These are phyloP conservation scores for Neckera pumila DNA, from an alignment of 225 moss, liverwort and hornwort genomes.

Conservation along the genomic window DNA sequence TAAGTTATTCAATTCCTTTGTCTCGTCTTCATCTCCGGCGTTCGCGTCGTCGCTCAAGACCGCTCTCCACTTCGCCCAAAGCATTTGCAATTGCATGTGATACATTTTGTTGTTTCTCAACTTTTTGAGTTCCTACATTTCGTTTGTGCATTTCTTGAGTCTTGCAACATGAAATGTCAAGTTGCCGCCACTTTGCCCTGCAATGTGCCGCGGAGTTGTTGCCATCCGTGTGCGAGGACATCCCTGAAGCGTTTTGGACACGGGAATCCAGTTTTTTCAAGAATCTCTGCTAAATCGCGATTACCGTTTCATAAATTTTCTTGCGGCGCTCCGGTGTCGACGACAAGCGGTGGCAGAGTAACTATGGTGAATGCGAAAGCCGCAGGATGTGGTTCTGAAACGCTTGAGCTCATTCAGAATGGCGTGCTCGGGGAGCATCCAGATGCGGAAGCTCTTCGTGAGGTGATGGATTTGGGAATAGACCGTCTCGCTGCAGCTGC, in stretches of 20 bases:
- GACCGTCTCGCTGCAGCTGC: conserved; percentile 48
- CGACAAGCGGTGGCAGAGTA: background rate
- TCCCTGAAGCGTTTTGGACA: background rate
- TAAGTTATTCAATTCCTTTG: background rate
- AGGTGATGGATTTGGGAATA: conserved; percentile 29
- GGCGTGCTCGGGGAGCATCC: conserved; percentile 65
- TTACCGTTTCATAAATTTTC: background rate
- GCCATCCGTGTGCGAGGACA: background rate
- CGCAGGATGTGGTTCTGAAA: conserved; percentile 4
- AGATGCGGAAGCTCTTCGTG: conserved; percentile 22
- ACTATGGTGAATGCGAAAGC: background rate
- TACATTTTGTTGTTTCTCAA: background rate
- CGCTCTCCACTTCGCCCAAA: background rate
- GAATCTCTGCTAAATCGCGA: background rate
- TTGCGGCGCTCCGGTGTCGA: background rate
- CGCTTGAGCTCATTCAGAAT: conserved; percentile 31
- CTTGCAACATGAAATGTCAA: conserved; percentile 1
- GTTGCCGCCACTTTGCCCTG: background rate
- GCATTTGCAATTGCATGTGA: background rate
- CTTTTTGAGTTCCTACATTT: background rate
- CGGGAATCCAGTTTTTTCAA: background rate
- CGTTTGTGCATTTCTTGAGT: background rate
- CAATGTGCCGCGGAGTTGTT: background rate
- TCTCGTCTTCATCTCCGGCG: background rate
- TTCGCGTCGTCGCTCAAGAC: background rate